Conservation (phyloP, 257 asterid species). For the Jasminum sambac region DNA sequence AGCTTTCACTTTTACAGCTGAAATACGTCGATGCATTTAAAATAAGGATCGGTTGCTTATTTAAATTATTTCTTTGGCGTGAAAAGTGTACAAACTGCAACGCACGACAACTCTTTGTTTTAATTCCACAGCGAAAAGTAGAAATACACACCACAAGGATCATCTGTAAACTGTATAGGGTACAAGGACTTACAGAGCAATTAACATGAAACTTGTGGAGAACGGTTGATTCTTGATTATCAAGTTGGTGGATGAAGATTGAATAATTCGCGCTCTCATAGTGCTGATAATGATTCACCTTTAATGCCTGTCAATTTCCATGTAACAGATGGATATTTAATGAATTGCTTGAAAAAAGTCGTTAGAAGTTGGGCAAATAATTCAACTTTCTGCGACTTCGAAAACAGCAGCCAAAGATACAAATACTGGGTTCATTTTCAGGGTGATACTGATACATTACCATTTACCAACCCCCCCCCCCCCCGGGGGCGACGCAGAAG, state of each 20-base stretch:
- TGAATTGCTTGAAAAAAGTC: not conserved
- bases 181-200: constrained; percentile 21
- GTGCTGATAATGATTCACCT: too few relatives aligned
- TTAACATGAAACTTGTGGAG: not conserved
- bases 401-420: not conserved
- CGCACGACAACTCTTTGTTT: not conserved
- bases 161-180: not conserved
- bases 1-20: too few relatives aligned
- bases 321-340: not conserved
- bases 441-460: too few relatives aligned
- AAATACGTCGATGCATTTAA: too few relatives aligned
- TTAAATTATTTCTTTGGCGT: too few relatives aligned
- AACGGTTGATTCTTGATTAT: not conserved
- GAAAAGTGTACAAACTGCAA: not conserved
- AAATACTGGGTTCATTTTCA: too few relatives aligned
- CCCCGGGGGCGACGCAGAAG: too few relatives aligned
- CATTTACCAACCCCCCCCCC: too few relatives aligned
- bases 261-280: too few relatives aligned
- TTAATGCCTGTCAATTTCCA: too few relatives aligned
- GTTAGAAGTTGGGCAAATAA: not conserved
- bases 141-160: not conserved
- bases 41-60: too few relatives aligned
- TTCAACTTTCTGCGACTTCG: not conserved
- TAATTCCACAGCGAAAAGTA: not conserved
- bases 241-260: not conserved